phyloP scores from a whole-genome alignment of 345 rosid genomes.

The Syzygium aromaticum region DNA sequence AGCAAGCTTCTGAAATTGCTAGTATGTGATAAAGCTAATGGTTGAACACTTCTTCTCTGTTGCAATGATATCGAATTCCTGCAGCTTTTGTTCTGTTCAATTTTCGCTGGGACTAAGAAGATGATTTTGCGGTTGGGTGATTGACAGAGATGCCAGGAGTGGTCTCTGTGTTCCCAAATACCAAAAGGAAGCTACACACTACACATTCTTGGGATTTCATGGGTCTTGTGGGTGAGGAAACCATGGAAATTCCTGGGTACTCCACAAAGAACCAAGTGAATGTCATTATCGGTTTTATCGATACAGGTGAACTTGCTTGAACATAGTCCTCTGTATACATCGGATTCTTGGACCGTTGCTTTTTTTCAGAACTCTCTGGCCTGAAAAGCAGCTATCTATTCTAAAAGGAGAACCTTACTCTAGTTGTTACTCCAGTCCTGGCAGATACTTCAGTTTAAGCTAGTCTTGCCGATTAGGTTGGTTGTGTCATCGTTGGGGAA shows the following conservation, averaged over 20 bases:
- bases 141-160: slow-evolving; percentile 40
- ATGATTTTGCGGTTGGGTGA: neutral
- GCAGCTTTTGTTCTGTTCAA: neutral
- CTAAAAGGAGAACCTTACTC: neutral
- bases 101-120: neutral
- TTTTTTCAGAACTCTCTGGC: neutral
- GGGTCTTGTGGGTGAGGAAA: slow-evolving; percentile 37
- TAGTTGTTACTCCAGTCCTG: neutral
- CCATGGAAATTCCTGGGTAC: slow-evolving; percentile 41
- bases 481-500: neutral
- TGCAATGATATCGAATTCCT: neutral
- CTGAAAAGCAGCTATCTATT: neutral
- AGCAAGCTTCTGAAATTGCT: slow-evolving; percentile 34
- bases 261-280: slow-evolving; percentile 43
- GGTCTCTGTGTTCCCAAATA: slow-evolving; percentile 45
- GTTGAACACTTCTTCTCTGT: neutral
- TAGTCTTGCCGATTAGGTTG: neutral
- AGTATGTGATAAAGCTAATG: slow-evolving; percentile 9
- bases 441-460: neutral
- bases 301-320: slow-evolving; percentile 26
- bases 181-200: slow-evolving; percentile 38
- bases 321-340: neutral
- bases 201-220: slow-evolving; percentile 61
- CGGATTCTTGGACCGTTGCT: neutral
- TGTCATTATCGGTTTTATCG: slow-evolving; percentile 39